phyloP scores from a whole-genome alignment of 2,329 filamentous ascomycete species.

The Colletotrichum trifolii region DNA sequence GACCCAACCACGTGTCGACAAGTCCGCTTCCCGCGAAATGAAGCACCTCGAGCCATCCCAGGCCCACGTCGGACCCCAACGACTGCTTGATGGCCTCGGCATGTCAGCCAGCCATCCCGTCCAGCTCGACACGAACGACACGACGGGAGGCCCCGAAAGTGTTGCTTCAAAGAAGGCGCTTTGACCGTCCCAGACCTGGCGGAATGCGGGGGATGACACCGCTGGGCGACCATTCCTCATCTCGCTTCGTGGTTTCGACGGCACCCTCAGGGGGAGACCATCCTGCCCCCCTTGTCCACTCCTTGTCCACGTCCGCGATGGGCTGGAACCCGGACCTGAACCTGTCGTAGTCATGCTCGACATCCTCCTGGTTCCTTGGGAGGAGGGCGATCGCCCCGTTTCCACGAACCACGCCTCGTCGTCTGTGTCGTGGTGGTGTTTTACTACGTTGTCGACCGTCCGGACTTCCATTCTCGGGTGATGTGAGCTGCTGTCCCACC shows the following conservation, averaged over 20 bases:
- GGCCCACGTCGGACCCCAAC: background rate
- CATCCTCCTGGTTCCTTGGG: background rate
- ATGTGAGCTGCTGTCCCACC: background rate
- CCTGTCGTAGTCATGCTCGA: background rate
- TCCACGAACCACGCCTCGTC: constrained; percentile 9
- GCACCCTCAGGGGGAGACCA: constrained; percentile 10
- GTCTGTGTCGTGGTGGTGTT: background rate
- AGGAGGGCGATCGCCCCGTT: constrained; percentile 10
- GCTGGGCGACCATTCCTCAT: constrained; percentile 22
- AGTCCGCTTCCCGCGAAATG: background rate
- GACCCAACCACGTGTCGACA: background rate
- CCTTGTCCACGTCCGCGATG: constrained; percentile 6
- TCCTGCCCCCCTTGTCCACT: constrained; percentile 8
- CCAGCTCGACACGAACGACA: background rate
- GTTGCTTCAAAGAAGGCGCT: constrained; percentile 5
- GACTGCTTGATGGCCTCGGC: constrained; percentile 14
- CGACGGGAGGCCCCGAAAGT: constrained; percentile 22
- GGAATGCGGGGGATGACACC: constrained; percentile 17
- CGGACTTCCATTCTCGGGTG: constrained; percentile 12
- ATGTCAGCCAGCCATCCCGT: background rate
- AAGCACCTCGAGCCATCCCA: background rate
- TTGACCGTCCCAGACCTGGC: constrained; percentile 21
- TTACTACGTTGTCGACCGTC: constrained; percentile 6
- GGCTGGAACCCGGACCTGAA: no score
- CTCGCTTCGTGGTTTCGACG: constrained; percentile 26